These are phyloP conservation scores for Macrolepiota fuliginosa DNA, from an alignment of 768 basidiomycete genomes.

Conservation along the genomic window DNA sequence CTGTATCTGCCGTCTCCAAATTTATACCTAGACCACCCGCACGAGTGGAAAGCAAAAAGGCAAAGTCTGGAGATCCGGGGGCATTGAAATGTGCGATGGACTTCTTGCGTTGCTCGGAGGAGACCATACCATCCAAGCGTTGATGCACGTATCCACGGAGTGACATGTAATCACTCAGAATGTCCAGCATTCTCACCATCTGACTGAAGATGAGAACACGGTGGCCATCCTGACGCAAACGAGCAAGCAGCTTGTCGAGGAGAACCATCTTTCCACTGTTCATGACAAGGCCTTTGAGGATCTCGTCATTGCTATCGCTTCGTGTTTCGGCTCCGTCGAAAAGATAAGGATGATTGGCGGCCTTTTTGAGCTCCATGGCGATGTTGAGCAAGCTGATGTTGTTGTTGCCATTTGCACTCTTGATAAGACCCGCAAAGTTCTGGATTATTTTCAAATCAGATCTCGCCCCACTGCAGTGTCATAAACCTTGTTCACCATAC, in stretches of 20 bases:
- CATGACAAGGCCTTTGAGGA: constrained; percentile 95
- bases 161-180: constrained; percentile 95
- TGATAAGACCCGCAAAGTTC: constrained; percentile 93
- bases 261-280: constrained; percentile 98
- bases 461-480: background rate
- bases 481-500: constrained; percentile 32
- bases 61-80: constrained; percentile 91
- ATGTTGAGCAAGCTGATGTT: constrained; percentile 97
- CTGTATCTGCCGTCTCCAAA: constrained; percentile 97
- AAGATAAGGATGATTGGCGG: constrained; percentile 95
- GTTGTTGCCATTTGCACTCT: constrained; percentile 84
- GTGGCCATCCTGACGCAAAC: constrained; percentile 88
- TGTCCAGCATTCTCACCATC: constrained; percentile 99
- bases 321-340: constrained; percentile 91
- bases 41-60: constrained; percentile 93
- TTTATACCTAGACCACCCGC: constrained; percentile 99
- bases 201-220: constrained; percentile 99
- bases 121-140: constrained; percentile 92
- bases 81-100: constrained; percentile 97
- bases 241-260: constrained; percentile 92
- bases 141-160: constrained; percentile 90
- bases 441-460: constrained; percentile 26
- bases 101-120: constrained; percentile 90
- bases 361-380: constrained; percentile 98
- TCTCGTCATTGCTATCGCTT: constrained; percentile 68